These are phyloP conservation scores for Grifola frondosa DNA, from an alignment of 1,284 basidiomycete species.

Conservation along the genomic window DNA sequence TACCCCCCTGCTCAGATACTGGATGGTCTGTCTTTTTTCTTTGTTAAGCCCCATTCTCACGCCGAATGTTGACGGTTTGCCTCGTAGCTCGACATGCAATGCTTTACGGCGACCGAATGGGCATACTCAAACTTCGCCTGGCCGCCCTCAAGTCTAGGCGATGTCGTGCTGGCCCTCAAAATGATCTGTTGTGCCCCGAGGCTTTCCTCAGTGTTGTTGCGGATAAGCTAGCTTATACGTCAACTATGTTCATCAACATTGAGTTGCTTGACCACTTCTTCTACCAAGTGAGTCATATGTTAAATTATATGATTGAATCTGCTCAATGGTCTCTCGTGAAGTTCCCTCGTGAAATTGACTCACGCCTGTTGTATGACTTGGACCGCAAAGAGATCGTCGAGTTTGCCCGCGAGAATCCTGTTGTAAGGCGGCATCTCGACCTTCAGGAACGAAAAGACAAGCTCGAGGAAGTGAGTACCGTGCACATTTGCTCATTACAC, in stretches of 20 bases:
- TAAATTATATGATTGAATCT: not conserved
- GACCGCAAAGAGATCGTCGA: conserved; percentile 82
- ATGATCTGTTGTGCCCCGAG: conserved; percentile 91
- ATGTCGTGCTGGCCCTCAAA: conserved; percentile 85
- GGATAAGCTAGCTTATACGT: conserved; percentile 95
- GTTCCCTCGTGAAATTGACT: conserved; percentile 98
- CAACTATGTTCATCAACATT: conserved; percentile 98
- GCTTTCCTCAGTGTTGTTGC: conserved; percentile 96
- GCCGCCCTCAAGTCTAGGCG: conserved; percentile 84
- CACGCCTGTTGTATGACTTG: conserved; percentile 89
- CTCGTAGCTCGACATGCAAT: conserved; percentile 95
- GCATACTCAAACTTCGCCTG: conserved; percentile 83
- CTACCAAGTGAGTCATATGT: conserved; percentile 67
- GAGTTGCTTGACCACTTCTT: conserved; percentile 98
- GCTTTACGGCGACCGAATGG: conserved; percentile 79
- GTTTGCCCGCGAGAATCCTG: conserved; percentile 95
- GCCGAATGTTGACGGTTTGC: conserved; percentile 16
- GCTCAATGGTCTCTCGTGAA: conserved; percentile 32
- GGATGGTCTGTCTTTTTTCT: conserved; percentile 65
- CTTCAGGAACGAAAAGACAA: conserved; percentile 97
- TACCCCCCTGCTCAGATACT: conserved; percentile 90
- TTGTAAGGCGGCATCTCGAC: conserved; percentile 85
- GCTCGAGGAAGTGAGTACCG: conserved; percentile 77
- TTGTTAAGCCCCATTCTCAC: conserved; percentile 5
- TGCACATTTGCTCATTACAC: not conserved